phyloP scores from a whole-genome alignment of 495 filamentous ascomycete genomes.

The Penicillium bovifimosum region DNA sequence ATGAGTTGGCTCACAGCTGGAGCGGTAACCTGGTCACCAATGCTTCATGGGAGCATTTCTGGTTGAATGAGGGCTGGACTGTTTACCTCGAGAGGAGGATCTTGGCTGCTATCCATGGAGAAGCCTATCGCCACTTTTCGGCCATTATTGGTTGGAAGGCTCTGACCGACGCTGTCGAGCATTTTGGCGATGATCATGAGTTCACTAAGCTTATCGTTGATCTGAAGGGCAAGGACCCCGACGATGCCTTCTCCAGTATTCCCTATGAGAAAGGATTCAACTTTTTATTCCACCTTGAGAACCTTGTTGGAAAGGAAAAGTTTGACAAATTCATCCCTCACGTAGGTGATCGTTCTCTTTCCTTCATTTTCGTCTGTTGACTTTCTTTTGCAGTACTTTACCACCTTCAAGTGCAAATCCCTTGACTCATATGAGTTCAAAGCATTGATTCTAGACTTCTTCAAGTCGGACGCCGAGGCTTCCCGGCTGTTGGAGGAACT shows the following conservation, averaged over 20 bases:
- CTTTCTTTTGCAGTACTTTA: slow-evolving; percentile 60
- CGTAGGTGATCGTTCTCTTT: slow-evolving; percentile 28
- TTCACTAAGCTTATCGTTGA: slow-evolving; percentile 88
- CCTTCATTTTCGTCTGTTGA: slow-evolving; percentile 6
- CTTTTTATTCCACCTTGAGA: slow-evolving; percentile 80
- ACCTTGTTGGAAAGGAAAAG: slow-evolving; percentile 72
- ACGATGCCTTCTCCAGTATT: slow-evolving; percentile 87
- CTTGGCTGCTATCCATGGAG: slow-evolving; percentile 54
- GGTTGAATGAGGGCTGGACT: slow-evolving; percentile 96
- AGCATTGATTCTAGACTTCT: slow-evolving; percentile 78
- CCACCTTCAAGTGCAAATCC: slow-evolving; percentile 69
- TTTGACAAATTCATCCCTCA: slow-evolving; percentile 94
- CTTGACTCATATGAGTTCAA: slow-evolving; percentile 93
- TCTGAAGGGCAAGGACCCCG: slow-evolving; percentile 85
- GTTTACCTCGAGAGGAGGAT: slow-evolving; percentile 80
- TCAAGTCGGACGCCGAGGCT: slow-evolving; percentile 58
- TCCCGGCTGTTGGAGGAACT: slow-evolving; percentile 61
- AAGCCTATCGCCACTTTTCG: slow-evolving; percentile 83
- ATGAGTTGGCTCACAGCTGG: slow-evolving; percentile 89
- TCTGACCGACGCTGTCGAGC: slow-evolving; percentile 66
- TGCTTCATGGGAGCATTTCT: slow-evolving; percentile 94
- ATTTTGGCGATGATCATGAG: slow-evolving; percentile 74
- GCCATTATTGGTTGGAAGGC: slow-evolving; percentile 68
- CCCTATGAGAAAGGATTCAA: slow-evolving; percentile 73
- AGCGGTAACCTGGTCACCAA: slow-evolving; percentile 90